phyloP scores from a whole-genome alignment of 2,329 filamentous ascomycete species.

The Paraphoma chrysanthemicola region DNA sequence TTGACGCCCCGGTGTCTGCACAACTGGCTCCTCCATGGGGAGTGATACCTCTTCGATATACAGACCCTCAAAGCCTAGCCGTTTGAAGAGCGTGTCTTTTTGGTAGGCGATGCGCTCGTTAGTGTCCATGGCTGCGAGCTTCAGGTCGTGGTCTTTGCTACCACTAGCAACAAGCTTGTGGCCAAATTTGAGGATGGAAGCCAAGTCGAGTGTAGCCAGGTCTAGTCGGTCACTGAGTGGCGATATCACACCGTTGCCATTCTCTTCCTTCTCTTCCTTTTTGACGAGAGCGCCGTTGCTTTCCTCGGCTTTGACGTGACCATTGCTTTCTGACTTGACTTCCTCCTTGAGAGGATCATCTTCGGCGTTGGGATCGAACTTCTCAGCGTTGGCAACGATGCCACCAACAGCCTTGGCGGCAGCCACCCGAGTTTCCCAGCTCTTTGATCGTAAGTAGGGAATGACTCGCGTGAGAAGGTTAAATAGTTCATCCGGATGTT shows the following conservation, averaged over 20 bases:
- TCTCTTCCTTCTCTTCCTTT: constrained; percentile 61
- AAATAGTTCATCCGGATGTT: constrained; percentile 96
- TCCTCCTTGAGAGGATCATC: constrained; percentile 70
- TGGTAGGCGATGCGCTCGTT: constrained; percentile 81
- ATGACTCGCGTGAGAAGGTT: constrained; percentile 92
- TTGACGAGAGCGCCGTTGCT: constrained; percentile 48
- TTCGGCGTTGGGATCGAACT: constrained; percentile 85
- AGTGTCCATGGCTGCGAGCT: constrained; percentile 80
- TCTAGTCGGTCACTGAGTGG: constrained; percentile 69
- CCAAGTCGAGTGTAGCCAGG: constrained; percentile 78
- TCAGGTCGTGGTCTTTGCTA: constrained; percentile 83
- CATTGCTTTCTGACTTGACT: constrained; percentile 48
- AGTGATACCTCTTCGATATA: constrained; percentile 84
- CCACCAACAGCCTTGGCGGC: constrained; percentile 93
- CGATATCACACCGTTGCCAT: constrained; percentile 52
- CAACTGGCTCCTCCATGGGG: constrained; percentile 66
- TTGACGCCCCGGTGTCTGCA: constrained; percentile 46
- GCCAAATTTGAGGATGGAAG: constrained; percentile 80
- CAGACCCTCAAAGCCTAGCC: constrained; percentile 84
- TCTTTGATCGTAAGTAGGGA: constrained; percentile 93
- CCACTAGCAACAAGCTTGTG: constrained; percentile 83
- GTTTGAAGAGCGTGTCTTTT: constrained; percentile 83
- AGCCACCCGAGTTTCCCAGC: constrained; percentile 95
- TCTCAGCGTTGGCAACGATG: constrained; percentile 86
- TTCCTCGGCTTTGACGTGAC: constrained; percentile 66